A percentile compares a stretch with the other conserved stretches of the same genome.
Evolutionary conservation across 768 basidiomycete genomes (phyloP).

Genomic region (Boletus speciosus): DNA sequence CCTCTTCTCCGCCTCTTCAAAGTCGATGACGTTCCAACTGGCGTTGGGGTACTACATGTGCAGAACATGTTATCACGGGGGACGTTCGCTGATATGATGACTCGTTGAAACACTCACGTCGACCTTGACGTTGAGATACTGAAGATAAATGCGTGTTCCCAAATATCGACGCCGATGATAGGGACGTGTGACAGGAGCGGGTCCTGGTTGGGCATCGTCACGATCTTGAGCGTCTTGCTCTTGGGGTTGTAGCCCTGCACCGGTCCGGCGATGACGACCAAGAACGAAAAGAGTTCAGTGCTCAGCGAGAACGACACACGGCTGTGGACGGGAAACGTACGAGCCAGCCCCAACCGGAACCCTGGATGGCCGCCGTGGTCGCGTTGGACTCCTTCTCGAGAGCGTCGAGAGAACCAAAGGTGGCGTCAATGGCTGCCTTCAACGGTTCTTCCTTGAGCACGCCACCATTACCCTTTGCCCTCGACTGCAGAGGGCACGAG

Average conservation of each 20-base stretch:
- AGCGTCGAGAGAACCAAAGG: constrained; percentile 68
- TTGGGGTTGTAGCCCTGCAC: constrained; percentile 64
- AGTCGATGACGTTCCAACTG: constrained; percentile 71
- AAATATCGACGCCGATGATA: constrained; percentile 90
- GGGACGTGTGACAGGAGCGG: constrained; percentile 74
- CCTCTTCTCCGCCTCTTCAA: constrained; percentile 70
- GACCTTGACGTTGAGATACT: constrained; percentile 92
- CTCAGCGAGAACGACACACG: not conserved
- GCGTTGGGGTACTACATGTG: constrained; percentile 60
- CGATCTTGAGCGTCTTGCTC: constrained; percentile 74
- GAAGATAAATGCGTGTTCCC: constrained; percentile 96
- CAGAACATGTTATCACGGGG: not conserved
- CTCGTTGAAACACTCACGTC: constrained; percentile 56
- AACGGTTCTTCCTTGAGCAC: constrained; percentile 58
- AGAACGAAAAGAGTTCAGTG: not conserved
- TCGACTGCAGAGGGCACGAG: constrained; percentile 54
- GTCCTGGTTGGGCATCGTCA: constrained; percentile 95
- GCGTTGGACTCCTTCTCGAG: constrained; percentile 83
- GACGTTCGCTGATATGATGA: too few relatives aligned
- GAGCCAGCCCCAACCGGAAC: constrained; percentile 96
- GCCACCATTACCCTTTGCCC: constrained; percentile 55
- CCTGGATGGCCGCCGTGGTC: constrained; percentile 82
- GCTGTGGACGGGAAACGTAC: constrained; percentile 43
- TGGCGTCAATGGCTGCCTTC: constrained; percentile 56
- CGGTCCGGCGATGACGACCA: not conserved